Conservation (phyloP, 176 grass and related monocot genomes). For the Miscanthus lutarioriparius region DNA sequence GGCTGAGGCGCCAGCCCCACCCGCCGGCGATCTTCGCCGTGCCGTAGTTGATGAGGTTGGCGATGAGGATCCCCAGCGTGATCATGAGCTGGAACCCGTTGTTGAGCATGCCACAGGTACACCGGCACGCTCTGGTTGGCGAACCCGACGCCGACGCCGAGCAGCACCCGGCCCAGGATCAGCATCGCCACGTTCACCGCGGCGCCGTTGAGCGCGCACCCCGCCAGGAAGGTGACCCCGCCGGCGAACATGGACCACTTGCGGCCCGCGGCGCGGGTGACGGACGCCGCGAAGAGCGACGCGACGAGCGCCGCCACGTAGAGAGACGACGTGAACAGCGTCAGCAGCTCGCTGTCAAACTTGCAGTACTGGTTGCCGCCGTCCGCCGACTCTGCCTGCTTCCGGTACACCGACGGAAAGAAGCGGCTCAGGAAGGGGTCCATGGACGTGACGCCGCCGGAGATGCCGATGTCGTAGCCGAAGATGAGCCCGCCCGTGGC, state of each 20-base stretch:
- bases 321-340: slow-evolving; percentile 54
- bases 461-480: slow-evolving; percentile 55
- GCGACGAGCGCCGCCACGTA: slow-evolving; percentile 56
- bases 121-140: slow-evolving; percentile 63
- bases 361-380: slow-evolving; percentile 67
- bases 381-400: slow-evolving; percentile 27
- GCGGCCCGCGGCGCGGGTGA: slow-evolving; percentile 44
- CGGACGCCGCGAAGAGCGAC: slow-evolving; percentile 48
- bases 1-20: slow-evolving; percentile 28
- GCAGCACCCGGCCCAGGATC: slow-evolving; percentile 59
- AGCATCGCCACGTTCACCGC: slow-evolving; percentile 58
- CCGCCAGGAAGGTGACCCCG: slow-evolving; percentile 47
- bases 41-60: slow-evolving; percentile 31
- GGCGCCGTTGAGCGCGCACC: slow-evolving; percentile 43
- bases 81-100: slow-evolving; percentile 37
- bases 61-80: slow-evolving; percentile 10
- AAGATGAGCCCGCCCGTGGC: slow-evolving; percentile 37
- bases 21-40: neutral
- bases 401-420: slow-evolving; percentile 62
- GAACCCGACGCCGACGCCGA: slow-evolving; percentile 69
- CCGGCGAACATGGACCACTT: slow-evolving; percentile 72
- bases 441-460: slow-evolving; percentile 68
- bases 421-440: slow-evolving; percentile 60
- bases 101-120: slow-evolving; percentile 52
- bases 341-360: slow-evolving; percentile 65